These are phyloP conservation scores for Suillus placidus DNA, from an alignment of 768 basidiomycete species.

Conservation along the genomic window DNA sequence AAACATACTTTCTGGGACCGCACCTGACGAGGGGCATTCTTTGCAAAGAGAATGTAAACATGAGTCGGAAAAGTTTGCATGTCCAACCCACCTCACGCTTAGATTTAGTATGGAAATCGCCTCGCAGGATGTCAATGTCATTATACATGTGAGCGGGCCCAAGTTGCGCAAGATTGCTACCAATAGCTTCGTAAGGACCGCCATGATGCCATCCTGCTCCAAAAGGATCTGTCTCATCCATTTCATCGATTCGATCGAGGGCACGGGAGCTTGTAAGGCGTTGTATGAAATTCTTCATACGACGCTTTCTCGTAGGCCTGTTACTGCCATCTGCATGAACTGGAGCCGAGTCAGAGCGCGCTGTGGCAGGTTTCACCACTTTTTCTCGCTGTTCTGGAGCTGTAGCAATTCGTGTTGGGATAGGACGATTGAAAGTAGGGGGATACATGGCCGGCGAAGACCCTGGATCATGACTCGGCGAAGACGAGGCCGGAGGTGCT, in stretches of 20 bases:
- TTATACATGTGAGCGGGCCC: slow-evolving; percentile 13
- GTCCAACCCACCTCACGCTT: slow-evolving; percentile 27
- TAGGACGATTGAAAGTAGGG: slow-evolving; percentile 4
- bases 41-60: slow-evolving; percentile 11
- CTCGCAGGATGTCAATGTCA: slow-evolving; percentile 8
- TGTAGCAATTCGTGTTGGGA: not conserved
- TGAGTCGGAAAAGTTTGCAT: slow-evolving; percentile 12
- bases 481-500: not conserved
- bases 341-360: slow-evolving; percentile 6
- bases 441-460: not conserved
- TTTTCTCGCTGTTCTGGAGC: slow-evolving; percentile 8
- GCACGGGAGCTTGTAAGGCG: slow-evolving; percentile 27
- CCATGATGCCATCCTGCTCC: slow-evolving; percentile 66
- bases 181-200: slow-evolving; percentile 74
- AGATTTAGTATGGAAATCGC: slow-evolving; percentile 7
- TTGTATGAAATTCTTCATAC: slow-evolving; percentile 31
- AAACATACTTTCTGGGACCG: slow-evolving; percentile 24
- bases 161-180: slow-evolving; percentile 23
- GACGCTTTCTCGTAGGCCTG: slow-evolving; percentile 17
- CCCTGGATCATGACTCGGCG: not conserved
- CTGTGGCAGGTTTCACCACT: not conserved
- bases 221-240: slow-evolving; percentile 75
- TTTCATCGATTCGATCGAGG: slow-evolving; percentile 75
- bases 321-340: slow-evolving; percentile 10
- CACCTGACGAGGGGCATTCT: slow-evolving; percentile 19